Evolutionary conservation across 2,329 filamentous ascomycete genomes (phyloP), one percentile per base, ranked within the genome.

Genomic region (Cordyceps fumosorosea): DNA sequence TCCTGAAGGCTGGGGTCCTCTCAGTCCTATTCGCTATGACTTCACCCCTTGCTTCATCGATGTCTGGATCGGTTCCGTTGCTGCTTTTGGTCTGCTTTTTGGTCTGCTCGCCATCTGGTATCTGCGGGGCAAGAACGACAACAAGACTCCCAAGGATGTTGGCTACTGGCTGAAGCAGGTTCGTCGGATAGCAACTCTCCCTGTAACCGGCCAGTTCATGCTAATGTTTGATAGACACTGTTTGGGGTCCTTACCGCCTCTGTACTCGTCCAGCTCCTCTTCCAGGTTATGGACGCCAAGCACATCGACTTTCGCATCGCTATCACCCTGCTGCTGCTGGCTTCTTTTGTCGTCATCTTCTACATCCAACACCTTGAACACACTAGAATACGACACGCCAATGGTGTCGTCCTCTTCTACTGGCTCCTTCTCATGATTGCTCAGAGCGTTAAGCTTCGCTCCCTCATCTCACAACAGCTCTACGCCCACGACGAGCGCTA

Each of bases 11-110:
- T 99, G 95, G 95, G 96, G 96, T 1, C 95, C 95, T 24, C 73
- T 99, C 72, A 97, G 92, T 76, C 87, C 88, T 42, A 81, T 87
- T 67, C 84, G 93, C 74, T 97, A 91, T 76, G 95, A 99, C 77
- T 92, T 99, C 70, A 98, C 95, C 18, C 93, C 95, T 47, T 99
- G 95, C 79, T 99, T 99, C 73, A 87, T 98, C 69, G 96, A 99
- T 73, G 85, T 96, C 24, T 93, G 91, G 85, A 85, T 98, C 63
- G 85, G 89, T 40, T 77, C 82, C 1, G 90, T 96, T 32, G 90
- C 91, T 10, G 81, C 81, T 16, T 96, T 89, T 77, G 93, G 93
- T 18, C 80, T 97, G 26, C 61, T 97, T 26, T 82, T 88, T 65
- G 95, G 95, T 63, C 81, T 86, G 8, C 81, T 87, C 52, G 91